Evolutionary conservation across 2,329 filamentous ascomycete genomes (phyloP).

Genomic region (Ustulina deusta): DNA sequence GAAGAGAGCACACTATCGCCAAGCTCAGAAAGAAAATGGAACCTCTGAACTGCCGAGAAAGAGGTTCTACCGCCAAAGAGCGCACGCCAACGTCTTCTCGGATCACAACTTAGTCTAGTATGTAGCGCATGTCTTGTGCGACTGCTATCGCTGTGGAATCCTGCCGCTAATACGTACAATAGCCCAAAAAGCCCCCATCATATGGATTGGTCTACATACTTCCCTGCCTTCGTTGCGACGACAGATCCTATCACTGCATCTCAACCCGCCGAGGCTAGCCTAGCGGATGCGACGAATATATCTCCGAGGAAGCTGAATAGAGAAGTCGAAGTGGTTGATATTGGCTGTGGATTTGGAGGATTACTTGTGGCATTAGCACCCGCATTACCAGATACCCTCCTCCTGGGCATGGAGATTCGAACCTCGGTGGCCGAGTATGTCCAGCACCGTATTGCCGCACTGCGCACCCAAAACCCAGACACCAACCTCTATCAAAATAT

Average conservation of each 20-base stretch:
- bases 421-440: constrained; percentile 91
- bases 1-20: constrained; percentile 75
- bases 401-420: constrained; percentile 94
- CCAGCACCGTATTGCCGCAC: constrained; percentile 84
- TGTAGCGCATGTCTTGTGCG: constrained; percentile 41
- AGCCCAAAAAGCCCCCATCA: constrained; percentile 82
- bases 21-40: constrained; percentile 63
- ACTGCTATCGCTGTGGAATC: not conserved
- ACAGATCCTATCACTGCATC: constrained; percentile 48
- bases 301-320: constrained; percentile 63
- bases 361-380: constrained; percentile 88
- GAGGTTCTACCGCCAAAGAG: constrained; percentile 95
- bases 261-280: constrained; percentile 33
- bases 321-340: constrained; percentile 92
- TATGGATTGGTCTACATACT: constrained; percentile 93
- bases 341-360: constrained; percentile 96
- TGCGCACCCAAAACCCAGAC: constrained; percentile 73
- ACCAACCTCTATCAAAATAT: constrained; percentile 81
- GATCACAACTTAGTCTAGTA: constrained; percentile 93
- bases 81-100: constrained; percentile 97
- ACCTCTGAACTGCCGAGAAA: constrained; percentile 82
- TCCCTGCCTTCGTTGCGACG: constrained; percentile 75
- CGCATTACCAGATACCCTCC: constrained; percentile 81
- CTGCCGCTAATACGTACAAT: constrained; percentile 40
- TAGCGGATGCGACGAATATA: constrained; percentile 18